Evolutionary conservation across 2,329 filamentous ascomycete genomes (phyloP).

Genomic region (Trichoderma citrinoviride): DNA sequence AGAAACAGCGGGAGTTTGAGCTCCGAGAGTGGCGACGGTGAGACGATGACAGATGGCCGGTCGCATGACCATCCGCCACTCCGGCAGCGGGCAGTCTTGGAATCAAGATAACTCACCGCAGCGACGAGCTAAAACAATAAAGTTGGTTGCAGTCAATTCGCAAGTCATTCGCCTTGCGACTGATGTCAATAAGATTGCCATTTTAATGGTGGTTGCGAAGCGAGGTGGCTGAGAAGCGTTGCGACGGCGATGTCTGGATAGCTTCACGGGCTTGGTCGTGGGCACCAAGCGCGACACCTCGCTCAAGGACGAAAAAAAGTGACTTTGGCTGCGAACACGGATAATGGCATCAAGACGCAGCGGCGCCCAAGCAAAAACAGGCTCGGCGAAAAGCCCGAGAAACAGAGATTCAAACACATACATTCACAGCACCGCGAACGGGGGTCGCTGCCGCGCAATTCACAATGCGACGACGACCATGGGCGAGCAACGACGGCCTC

Average conservation of each 20-base stretch:
- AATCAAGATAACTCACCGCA: slow-evolving; percentile 1
- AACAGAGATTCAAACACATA: neutral
- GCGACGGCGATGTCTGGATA: slow-evolving; percentile 33
- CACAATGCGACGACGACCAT: slow-evolving; percentile 35
- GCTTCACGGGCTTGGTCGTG: slow-evolving; percentile 30
- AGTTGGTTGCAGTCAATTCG: neutral
- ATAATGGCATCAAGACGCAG: slow-evolving; percentile 22
- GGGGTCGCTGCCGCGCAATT: slow-evolving; percentile 28
- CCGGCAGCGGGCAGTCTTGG: slow-evolving; percentile 8
- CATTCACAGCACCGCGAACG: slow-evolving; percentile 13
- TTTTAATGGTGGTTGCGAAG: slow-evolving; percentile 20
- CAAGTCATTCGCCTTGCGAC: neutral
- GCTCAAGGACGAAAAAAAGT: slow-evolving; percentile 26
- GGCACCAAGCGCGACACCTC: neutral
- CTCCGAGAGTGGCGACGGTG: slow-evolving; percentile 11
- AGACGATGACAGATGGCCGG: slow-evolving; percentile 3
- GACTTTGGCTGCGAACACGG: slow-evolving; percentile 28
- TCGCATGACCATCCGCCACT: slow-evolving; percentile 21
- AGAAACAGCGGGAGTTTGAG: neutral
- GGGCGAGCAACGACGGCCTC: slow-evolving; percentile 14
- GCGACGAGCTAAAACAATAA: neutral
- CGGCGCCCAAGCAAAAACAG: slow-evolving; percentile 22
- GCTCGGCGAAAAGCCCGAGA: slow-evolving; percentile 23
- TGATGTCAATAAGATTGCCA: neutral
- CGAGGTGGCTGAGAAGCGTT: slow-evolving; percentile 24